These are phyloP conservation scores for Vishniacozyma victoriae DNA, from an alignment of 768 basidiomycete genomes.

Conservation along the genomic window DNA sequence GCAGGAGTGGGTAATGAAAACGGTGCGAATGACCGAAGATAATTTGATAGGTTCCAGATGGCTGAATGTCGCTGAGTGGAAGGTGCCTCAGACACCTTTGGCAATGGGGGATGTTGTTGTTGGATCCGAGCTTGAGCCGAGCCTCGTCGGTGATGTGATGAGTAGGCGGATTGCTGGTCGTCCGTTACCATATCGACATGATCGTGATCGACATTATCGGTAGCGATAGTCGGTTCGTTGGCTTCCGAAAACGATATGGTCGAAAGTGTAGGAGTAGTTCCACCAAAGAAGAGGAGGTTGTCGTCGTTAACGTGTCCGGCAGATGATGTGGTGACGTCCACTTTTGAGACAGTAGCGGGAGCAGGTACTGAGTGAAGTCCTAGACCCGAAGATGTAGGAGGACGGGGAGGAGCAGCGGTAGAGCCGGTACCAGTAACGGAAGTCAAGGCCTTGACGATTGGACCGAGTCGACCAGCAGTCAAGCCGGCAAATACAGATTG, in stretches of 20 bases:
- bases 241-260: slow-evolving; percentile 37
- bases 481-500: slow-evolving; percentile 27
- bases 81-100: background rate
- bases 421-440: slow-evolving; percentile 9
- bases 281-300: slow-evolving; percentile 13
- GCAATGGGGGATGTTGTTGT: background rate
- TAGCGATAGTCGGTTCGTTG: slow-evolving; percentile 19
- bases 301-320: slow-evolving; percentile 9
- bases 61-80: background rate
- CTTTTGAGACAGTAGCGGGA: slow-evolving; percentile 20
- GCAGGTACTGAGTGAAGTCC: slow-evolving; percentile 15
- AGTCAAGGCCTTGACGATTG: slow-evolving; percentile 35
- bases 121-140: background rate
- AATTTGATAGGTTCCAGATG: slow-evolving; percentile 31
- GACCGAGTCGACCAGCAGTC: slow-evolving; percentile 17
- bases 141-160: slow-evolving; percentile 13
- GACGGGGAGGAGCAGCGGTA: background rate
- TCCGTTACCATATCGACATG: slow-evolving; percentile 27
- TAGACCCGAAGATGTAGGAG: background rate
- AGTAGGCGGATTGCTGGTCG: slow-evolving; percentile 15
- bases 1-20: slow-evolving; percentile 11
- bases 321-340: slow-evolving; percentile 19
- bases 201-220: slow-evolving; percentile 6
- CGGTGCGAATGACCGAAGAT: slow-evolving; percentile 30
- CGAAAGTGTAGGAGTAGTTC: slow-evolving; percentile 35